Evolutionary conservation across 257 asterid genomes (phyloP), one percentile per base, ranked within the genome.

Genomic region (Solanum acaule): DNA sequence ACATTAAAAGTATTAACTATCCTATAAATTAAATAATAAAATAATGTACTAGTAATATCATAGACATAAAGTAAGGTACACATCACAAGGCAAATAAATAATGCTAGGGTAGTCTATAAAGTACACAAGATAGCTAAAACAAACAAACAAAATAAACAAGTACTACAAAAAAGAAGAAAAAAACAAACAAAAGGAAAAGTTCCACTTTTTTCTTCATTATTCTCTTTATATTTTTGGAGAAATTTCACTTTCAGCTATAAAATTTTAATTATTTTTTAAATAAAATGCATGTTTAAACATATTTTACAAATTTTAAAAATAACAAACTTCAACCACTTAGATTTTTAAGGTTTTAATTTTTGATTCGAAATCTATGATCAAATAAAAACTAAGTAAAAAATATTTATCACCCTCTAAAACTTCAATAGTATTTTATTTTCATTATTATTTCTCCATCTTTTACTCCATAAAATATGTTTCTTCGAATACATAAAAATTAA

Each of bases 41-140:
- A 13, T 52, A 52, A 0, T 52, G 63, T 87, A 89, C 89, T 89
- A 91, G 85, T 82, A 83, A 89, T 90, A 90, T 89, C 87, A 76
- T 88, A 88, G 88, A 83, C 65, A 86, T 73, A 92, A 93, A 94
- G 95, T 91, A 31, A 46, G 86, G 70, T 46, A 42, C 76, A 86
- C 29, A 52, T 78, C 63, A 42, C 65, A 59, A 77, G 63, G 67
- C n/a, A 25, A 44, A 86, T 67, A 89, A 78, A 68, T 79, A 44
- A 86, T 78, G 84, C 34, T 84, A 46, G 86, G 82, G 87, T 75
- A 15, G 68, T 27, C 23, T 84, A 27, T 67, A 35, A 5, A 59
- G 34, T 52, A 37, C 63, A 37, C 29, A 86, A 38, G 35, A 79
- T 79, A 37, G 20, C 23, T 63, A 34, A 68, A 34, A 29, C 27